phyloP scores from a whole-genome alignment of 441 rosid species.

The Corymbia calophylla region DNA sequence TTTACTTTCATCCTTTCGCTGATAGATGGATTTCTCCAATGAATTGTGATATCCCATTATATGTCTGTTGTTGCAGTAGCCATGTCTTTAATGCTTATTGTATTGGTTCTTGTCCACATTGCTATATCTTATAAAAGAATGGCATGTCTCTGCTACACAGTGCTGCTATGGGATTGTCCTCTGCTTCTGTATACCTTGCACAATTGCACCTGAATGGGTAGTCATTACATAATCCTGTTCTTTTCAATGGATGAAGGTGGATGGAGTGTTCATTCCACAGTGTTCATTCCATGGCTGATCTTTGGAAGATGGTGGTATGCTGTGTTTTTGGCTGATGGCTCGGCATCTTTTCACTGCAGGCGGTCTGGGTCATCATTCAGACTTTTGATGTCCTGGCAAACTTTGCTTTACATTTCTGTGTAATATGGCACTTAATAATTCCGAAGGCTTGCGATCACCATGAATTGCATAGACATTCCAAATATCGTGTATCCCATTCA shows the following conservation, averaged over 20 bases:
- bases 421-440: background rate
- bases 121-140: background rate
- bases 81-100: background rate
- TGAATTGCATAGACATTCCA: background rate
- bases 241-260: background rate
- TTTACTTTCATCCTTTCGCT: background rate
- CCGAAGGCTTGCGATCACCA: background rate
- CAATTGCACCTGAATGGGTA: background rate
- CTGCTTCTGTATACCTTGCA: background rate
- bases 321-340: background rate
- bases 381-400: background rate
- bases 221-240: background rate
- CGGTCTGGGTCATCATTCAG: background rate
- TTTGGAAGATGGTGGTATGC: background rate
- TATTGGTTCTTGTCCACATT: background rate
- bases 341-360: background rate
- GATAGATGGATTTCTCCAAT: background rate
- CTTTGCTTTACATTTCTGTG: background rate
- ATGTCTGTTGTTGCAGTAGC: background rate
- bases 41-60: background rate
- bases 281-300: background rate
- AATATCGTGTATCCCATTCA: background rate
- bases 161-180: background rate
- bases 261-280: background rate
- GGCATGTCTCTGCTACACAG: background rate